A percentile compares a stretch with the other conserved stretches of the same genome.
Conservation (phyloP, 805 yeast genomes). For the Saccharomycopsis capsularis region DNA sequence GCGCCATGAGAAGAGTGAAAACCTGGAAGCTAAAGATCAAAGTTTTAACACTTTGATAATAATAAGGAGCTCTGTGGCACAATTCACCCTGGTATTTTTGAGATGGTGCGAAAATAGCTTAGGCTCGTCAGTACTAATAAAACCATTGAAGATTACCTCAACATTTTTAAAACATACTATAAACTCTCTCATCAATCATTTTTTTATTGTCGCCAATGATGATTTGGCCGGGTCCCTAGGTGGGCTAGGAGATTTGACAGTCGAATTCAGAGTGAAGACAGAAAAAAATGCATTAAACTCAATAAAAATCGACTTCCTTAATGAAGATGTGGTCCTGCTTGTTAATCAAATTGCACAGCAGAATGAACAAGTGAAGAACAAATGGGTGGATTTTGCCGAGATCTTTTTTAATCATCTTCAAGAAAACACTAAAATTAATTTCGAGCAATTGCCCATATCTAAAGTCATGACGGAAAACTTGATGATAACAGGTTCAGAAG, state of each 20-base stretch:
- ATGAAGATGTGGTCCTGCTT: neutral
- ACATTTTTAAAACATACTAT: neutral
- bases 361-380: neutral
- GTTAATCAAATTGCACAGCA: neutral
- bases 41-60: slow-evolving; percentile 5
- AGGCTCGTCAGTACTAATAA: slow-evolving; percentile 4
- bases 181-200: neutral
- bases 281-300: neutral
- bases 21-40: neutral
- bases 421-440: neutral
- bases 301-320: neutral
- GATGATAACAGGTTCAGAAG: neutral
- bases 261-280: slow-evolving; percentile 37
- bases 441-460: neutral
- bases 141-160: slow-evolving; percentile 4
- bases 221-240: slow-evolving; percentile 47
- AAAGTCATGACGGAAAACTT: neutral
- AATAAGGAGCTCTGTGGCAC: neutral
- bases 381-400: no score
- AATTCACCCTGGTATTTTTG: neutral
- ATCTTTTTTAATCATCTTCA: neutral
- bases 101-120: slow-evolving; percentile 11
- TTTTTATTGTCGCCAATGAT: neutral
- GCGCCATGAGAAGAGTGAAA: neutral
- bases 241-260: slow-evolving; percentile 61